Base-by-base conservation (phyloP, 2,329 filamentous ascomycete species). In the Aspergillus sp. region DNA sequence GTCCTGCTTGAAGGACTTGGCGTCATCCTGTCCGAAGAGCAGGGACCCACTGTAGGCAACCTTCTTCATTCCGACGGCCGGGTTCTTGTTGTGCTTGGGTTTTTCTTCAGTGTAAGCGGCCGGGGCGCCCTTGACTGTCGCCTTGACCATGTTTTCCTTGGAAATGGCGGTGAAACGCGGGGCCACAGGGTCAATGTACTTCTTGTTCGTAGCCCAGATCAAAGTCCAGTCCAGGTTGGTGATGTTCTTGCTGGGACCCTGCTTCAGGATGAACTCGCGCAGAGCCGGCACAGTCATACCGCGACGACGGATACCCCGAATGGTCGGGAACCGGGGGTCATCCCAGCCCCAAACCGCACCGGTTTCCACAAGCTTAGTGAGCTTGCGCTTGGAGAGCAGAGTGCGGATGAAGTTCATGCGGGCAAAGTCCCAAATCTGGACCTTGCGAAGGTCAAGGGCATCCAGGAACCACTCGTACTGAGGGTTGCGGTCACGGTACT, bases 11-110 rank as follows among this genome's bases (percentile, higher is more conserved):
- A 97, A 95, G 21, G 82, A 82, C 70, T 87, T 87, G 56, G 88
- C 90, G 64, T 97, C 93, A 43, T 81, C 88, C 74, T 97, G 93
- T 69, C 97, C 93, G 48, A 97, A 77, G 55, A 94, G 78, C 59
- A 97, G 79, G 57, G 86, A 81, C 52, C 82, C 81, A 67, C 88
- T 89, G 71, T 87, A 95, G 21, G 84, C 81, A 4, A 96, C 89
- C 75, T 90, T 89, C 82, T 97, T 97, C 63, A 78, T 86, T 55
- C 93, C 93, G 5, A 97, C 79, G 1, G 86, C 83, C 42, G 87
- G 81, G 77, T 97, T 96, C 82, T 97, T 97, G 66, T 84, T 86
- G 74, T 97, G 92, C 74, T 91, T 88, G 40, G 89, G 88, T 73
- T 89, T 92, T 58, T 95, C 85, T 67, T 91, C 86, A 17, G 80